These are phyloP conservation scores for Porodaedalea pini DNA, from an alignment of 1,284 basidiomycete genomes.

Conservation along the genomic window DNA sequence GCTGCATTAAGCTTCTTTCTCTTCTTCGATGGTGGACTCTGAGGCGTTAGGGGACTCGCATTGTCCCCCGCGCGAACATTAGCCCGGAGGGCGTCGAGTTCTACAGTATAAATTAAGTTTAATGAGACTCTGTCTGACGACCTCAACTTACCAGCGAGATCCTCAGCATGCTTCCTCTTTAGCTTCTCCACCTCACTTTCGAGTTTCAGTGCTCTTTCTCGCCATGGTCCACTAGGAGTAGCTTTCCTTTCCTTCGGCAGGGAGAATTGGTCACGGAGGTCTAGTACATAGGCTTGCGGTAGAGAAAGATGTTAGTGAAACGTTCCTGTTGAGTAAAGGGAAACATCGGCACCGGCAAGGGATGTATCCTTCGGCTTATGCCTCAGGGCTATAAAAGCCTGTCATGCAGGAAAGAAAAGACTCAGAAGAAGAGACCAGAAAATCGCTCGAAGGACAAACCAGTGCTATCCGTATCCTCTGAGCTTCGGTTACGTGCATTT, in stretches of 20 bases:
- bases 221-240: background rate
- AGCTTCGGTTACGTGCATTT: background rate
- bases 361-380: constrained; percentile 10
- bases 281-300: constrained; percentile 9
- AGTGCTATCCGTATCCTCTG: background rate
- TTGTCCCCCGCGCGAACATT: background rate
- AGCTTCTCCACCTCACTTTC: constrained; percentile 13
- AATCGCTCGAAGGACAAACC: background rate
- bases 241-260: background rate
- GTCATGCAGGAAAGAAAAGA: background rate
- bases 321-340: background rate
- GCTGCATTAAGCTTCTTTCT: constrained; percentile 6
- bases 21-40: background rate
- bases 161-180: constrained; percentile 13
- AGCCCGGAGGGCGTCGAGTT: background rate
- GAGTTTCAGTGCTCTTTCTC: constrained; percentile 12
- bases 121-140: too few relatives aligned
- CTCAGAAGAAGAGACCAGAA: background rate
- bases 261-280: constrained; percentile 12
- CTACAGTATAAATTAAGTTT: background rate
- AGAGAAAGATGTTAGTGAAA: background rate
- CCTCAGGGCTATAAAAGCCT: constrained; percentile 12
- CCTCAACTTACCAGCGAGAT: constrained; percentile 7
- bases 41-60: background rate
- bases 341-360: background rate